These are phyloP conservation scores for Termitomyces sp. DNA, from an alignment of 768 basidiomycete genomes.

Conservation along the genomic window DNA sequence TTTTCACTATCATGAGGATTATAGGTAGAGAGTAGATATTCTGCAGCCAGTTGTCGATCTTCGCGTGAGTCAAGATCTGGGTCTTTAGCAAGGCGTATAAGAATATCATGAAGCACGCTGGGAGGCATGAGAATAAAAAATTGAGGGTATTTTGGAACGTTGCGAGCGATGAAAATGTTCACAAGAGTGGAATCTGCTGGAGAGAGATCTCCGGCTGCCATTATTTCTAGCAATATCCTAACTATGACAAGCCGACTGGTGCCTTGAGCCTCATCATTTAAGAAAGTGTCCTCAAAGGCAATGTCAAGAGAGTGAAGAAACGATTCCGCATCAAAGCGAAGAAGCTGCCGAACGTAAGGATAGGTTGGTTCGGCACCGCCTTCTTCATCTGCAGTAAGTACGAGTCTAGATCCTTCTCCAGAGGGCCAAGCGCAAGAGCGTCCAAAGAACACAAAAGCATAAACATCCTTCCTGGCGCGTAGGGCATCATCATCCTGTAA, in stretches of 20 bases:
- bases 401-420: constrained; percentile 65
- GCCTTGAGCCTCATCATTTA: constrained; percentile 69
- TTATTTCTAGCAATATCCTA: constrained; percentile 80
- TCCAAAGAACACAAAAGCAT: constrained; percentile 82
- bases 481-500: constrained; percentile 62
- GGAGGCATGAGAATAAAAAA: constrained; percentile 63
- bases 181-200: constrained; percentile 75
- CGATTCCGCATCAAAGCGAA: constrained; percentile 90
- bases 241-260: constrained; percentile 80
- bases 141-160: constrained; percentile 95
- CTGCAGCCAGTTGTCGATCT: constrained; percentile 92
- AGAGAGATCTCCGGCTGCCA: constrained; percentile 51
- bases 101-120: constrained; percentile 67
- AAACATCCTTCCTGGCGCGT: constrained; percentile 70
- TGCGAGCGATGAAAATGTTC: constrained; percentile 94
- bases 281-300: constrained; percentile 89
- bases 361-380: constrained; percentile 80
- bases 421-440: constrained; percentile 76
- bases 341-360: constrained; percentile 81
- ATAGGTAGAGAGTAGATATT: constrained; percentile 90
- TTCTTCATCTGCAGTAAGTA: constrained; percentile 74
- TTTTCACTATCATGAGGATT: constrained; percentile 76
- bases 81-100: constrained; percentile 76
- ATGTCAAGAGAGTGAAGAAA: constrained; percentile 93
- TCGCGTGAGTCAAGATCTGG: constrained; percentile 76